Evolutionary conservation across 2,329 filamentous ascomycete genomes (phyloP).

Genomic region (Apiospora phragmitis): DNA sequence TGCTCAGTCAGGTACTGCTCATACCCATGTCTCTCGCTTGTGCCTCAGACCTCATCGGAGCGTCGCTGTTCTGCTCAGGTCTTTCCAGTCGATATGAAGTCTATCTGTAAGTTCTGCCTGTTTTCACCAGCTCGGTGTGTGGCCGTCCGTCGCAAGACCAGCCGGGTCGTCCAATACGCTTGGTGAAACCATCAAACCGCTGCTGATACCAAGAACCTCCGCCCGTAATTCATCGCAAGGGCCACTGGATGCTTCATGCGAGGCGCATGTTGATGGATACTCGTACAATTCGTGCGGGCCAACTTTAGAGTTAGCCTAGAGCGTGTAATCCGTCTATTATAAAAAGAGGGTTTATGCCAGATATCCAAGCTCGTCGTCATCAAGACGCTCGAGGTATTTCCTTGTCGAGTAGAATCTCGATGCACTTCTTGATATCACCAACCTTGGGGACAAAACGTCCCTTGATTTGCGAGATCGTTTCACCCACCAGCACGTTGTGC

Average conservation of each 20-base stretch:
- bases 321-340: background rate
- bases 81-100: background rate
- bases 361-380: slow-evolving; percentile 92
- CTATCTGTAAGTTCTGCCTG: background rate
- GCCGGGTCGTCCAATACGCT: background rate
- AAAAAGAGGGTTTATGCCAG: slow-evolving; percentile 64
- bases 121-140: background rate
- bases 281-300: background rate
- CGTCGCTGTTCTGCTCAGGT: background rate
- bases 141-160: background rate
- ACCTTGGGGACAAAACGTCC: slow-evolving; percentile 91
- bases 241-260: background rate
- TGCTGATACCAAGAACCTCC: background rate
- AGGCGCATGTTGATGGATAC: background rate
- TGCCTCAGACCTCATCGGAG: background rate
- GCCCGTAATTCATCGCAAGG: background rate
- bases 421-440: slow-evolving; percentile 98
- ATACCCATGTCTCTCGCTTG: background rate
- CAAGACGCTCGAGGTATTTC: slow-evolving; percentile 94
- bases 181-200: background rate
- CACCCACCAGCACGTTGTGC: slow-evolving; percentile 89
- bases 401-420: slow-evolving; percentile 97
- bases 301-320: background rate
- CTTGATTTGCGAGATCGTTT: slow-evolving; percentile 94
- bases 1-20: background rate